Conservation (phyloP, 2,329 filamentous ascomycete genomes). For the Penicillium frequentans region DNA sequence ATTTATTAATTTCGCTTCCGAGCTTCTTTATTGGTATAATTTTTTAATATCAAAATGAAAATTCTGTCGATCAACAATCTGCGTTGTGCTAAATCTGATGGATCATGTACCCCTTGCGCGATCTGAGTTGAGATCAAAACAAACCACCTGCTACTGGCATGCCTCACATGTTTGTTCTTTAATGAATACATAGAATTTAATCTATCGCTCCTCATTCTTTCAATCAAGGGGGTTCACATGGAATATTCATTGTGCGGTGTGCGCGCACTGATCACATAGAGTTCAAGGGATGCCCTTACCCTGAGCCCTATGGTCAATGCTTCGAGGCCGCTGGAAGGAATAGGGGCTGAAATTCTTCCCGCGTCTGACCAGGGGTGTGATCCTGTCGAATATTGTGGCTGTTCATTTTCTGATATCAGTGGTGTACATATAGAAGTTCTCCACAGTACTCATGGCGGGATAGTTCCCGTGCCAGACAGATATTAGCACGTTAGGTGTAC, state of each 20-base stretch:
- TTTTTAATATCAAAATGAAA: neutral
- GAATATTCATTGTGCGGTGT: slow-evolving; percentile 9
- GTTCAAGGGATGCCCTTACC: slow-evolving; percentile 23
- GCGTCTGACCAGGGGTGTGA: neutral
- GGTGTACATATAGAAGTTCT: neutral
- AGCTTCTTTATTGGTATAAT: neutral
- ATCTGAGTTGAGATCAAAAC: slow-evolving; percentile 15
- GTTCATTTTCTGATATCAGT: neutral
- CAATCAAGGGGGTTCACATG: neutral
- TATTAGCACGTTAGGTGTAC: neutral
- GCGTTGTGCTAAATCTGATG: slow-evolving; percentile 10
- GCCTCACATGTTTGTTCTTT: neutral
- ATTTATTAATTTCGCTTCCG: slow-evolving; percentile 3
- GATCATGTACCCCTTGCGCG: slow-evolving; percentile 19
- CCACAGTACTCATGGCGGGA: neutral
- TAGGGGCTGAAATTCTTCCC: neutral
- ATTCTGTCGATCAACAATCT: neutral
- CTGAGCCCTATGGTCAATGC: slow-evolving; percentile 22
- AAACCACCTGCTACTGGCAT: slow-evolving; percentile 3
- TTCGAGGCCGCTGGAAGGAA: neutral
- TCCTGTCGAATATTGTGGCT: neutral
- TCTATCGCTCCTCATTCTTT: neutral
- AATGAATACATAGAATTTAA: too few relatives aligned
- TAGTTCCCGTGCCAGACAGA: neutral
- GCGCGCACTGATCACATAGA: slow-evolving; percentile 24